A percentile compares a stretch with the other conserved stretches of the same genome.
Evolutionary conservation across 164 flowering plant genomes (phyloP).

Genomic region (grape (Vitis vinifera)): ASM3070453v1 NC_081805.1:8220001-8220500

Average conservation of each 20-base stretch:
- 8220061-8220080: not conserved
- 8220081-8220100: not conserved
- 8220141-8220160: not conserved
- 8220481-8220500: constrained; percentile 26
- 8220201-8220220: not conserved
- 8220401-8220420: constrained; percentile 57
- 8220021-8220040: not conserved
- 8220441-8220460: constrained; percentile 87
- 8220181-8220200: not conserved
- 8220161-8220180: not conserved
- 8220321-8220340: not conserved
- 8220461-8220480: constrained; percentile 70
- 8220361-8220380: not conserved
- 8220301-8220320: not conserved
- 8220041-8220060: not conserved
- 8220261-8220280: not conserved
- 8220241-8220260: not conserved
- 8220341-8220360: not conserved
- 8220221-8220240: not conserved
- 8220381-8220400: constrained; percentile 2
- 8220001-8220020: not conserved
- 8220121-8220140: not conserved
- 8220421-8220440: constrained; percentile 69
- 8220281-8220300: not conserved
- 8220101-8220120: not conserved